Evolutionary conservation across 495 filamentous ascomycete genomes (phyloP).

Genomic region (Lindgomyces ingoldianus): DNA sequence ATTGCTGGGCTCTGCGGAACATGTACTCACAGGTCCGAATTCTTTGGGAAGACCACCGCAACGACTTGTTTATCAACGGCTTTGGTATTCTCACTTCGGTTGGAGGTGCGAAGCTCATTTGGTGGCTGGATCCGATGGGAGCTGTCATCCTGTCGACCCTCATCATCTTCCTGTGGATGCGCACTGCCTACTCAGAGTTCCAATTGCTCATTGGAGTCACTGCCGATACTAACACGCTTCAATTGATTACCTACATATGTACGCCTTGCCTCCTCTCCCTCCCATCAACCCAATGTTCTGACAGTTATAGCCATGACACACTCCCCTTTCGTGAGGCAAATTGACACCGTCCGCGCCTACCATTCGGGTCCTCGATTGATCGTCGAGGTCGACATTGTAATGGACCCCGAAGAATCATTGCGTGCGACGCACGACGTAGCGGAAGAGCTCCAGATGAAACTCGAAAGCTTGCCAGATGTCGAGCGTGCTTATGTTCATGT

Average conservation of each 20-base stretch:
- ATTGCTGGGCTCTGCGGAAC: slow-evolving; percentile 88
- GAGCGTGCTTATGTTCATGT: slow-evolving; percentile 97
- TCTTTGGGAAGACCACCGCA: slow-evolving; percentile 64
- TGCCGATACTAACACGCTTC: slow-evolving; percentile 80
- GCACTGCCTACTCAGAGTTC: slow-evolving; percentile 87
- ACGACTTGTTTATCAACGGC: slow-evolving; percentile 56
- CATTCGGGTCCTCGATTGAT: slow-evolving; percentile 87
- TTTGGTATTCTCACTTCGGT: slow-evolving; percentile 89
- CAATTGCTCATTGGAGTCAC: slow-evolving; percentile 86
- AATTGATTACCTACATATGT: slow-evolving; percentile 95
- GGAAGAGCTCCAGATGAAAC: slow-evolving; percentile 89
- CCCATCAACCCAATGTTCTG: neutral
- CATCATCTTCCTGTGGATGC: slow-evolving; percentile 76
- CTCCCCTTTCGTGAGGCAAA: slow-evolving; percentile 72
- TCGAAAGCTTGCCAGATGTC: slow-evolving; percentile 88
- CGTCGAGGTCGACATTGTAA: slow-evolving; percentile 50
- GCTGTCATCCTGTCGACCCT: slow-evolving; percentile 79
- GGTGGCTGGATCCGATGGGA: slow-evolving; percentile 96
- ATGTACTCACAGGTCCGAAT: slow-evolving; percentile 89
- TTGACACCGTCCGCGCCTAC: slow-evolving; percentile 94
- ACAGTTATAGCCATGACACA: slow-evolving; percentile 73
- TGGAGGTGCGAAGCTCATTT: slow-evolving; percentile 78
- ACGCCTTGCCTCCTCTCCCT: slow-evolving; percentile 34
- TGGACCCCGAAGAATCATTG: slow-evolving; percentile 50
- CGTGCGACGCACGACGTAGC: slow-evolving; percentile 88